Evolutionary conservation across 305 asterid genomes (phyloP).

Genomic region (Solanum hybrid): DNA sequence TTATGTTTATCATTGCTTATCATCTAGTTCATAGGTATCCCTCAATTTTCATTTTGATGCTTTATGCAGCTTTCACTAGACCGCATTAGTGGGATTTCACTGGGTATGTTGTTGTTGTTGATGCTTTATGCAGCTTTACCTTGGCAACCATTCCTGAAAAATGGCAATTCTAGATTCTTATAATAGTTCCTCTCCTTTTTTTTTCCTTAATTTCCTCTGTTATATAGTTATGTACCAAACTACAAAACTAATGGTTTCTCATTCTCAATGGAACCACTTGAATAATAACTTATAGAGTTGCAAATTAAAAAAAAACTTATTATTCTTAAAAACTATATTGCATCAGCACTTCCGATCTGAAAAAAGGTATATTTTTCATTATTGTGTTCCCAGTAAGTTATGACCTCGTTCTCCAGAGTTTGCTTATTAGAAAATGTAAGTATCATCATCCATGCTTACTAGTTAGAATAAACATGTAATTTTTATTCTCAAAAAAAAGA

Average conservation of each 20-base stretch:
- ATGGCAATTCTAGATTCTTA: background rate
- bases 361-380: background rate
- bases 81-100: background rate
- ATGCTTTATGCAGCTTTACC: background rate
- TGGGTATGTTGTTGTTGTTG: background rate
- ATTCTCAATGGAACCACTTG: background rate
- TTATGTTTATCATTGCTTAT: background rate
- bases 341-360: background rate
- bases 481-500: background rate
- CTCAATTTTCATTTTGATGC: background rate
- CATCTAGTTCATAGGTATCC: background rate
- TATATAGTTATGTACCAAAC: background rate
- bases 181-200: background rate
- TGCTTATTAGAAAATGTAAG: background rate
- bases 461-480: background rate
- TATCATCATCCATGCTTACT: background rate
- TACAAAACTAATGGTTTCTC: background rate
- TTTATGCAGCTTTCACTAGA: background rate
- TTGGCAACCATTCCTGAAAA: background rate
- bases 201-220: background rate
- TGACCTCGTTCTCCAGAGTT: background rate
- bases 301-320: background rate
- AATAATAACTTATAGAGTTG: background rate
- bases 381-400: background rate
- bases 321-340: background rate